These are phyloP conservation scores for Ceratonia siliqua DNA, from an alignment of 306 rosid species.

Conservation along the genomic window DNA sequence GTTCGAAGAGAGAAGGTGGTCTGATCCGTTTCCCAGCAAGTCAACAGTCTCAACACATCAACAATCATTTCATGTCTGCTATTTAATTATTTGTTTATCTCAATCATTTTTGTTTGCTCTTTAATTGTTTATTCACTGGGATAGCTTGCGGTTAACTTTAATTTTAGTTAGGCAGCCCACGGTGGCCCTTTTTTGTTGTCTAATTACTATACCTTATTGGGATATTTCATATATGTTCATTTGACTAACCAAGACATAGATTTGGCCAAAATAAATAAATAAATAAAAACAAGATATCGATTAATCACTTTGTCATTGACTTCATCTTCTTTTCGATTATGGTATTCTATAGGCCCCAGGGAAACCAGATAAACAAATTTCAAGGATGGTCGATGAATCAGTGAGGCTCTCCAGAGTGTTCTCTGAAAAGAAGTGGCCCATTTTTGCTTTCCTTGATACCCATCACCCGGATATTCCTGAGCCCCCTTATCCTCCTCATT, in stretches of 20 bases:
- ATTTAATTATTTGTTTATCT: too few species aligned
- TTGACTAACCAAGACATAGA: background rate
- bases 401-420: conserved; percentile 61
- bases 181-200: too few species aligned
- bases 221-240: background rate
- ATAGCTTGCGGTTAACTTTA: too few species aligned
- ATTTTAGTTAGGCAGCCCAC: too few species aligned
- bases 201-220: too few species aligned
- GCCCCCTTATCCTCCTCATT: conserved; percentile 88
- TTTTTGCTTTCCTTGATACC: conserved; percentile 71
- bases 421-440: conserved; percentile 78
- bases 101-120: too few species aligned
- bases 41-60: too few species aligned
- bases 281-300: background rate
- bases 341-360: conserved; percentile 70
- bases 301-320: background rate
- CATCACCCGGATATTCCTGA: conserved; percentile 85
- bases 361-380: conserved; percentile 53
- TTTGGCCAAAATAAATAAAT: too few species aligned
- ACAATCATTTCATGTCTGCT: too few species aligned
- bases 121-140: too few species aligned
- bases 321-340: background rate
- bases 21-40: too few species aligned
- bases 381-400: conserved; percentile 69
- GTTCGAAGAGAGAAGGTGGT: conserved; percentile 40